A percentile compares a stretch with the other conserved stretches of the same genome.
Conservation (phyloP, 108 stramenopile genomes). For the Discostella pseudostelligera region DNA sequence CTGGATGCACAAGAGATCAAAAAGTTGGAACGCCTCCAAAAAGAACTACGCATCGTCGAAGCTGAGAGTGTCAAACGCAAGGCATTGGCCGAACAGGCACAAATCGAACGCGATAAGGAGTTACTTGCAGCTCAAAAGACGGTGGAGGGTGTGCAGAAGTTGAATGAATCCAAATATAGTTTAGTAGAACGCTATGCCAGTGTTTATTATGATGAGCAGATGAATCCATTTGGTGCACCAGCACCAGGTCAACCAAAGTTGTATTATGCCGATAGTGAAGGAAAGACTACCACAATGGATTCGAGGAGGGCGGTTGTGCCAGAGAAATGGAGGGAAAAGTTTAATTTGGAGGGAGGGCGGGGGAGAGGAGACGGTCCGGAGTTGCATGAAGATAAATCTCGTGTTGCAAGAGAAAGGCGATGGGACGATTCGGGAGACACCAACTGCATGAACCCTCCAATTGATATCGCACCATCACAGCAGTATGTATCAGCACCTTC, state of each 20-base stretch:
- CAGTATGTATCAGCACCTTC: conserved; percentile 6
- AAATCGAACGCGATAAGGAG: conserved; percentile 25
- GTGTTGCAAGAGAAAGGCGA: conserved; percentile 2
- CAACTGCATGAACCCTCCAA: neutral
- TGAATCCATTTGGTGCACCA: conserved; percentile 85
- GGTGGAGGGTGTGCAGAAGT: conserved; percentile 45
- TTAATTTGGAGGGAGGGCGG: conserved; percentile 21
- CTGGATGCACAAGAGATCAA: conserved; percentile 45
- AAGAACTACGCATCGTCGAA: conserved; percentile 70
- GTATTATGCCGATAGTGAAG: conserved; percentile 54
- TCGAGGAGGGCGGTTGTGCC: conserved; percentile 35
- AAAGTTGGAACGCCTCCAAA: conserved; percentile 63
- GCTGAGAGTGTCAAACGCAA: conserved; percentile 24
- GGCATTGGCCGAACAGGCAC: conserved; percentile 40
- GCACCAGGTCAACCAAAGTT: conserved; percentile 75
- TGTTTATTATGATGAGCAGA: conserved; percentile 66
- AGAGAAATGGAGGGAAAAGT: conserved; percentile 19
- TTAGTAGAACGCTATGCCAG: conserved; percentile 44
- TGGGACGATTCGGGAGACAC: conserved; percentile 21
- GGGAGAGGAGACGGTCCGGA: conserved; percentile 2
- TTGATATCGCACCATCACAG: neutral
- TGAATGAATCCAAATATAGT: conserved; percentile 54
- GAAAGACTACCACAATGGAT: conserved; percentile 35
- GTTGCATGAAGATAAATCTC: neutral
- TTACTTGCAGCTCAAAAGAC: conserved; percentile 26